These are phyloP conservation scores for Gastrolobium villosum DNA, from an alignment of 306 rosid species.

Conservation along the genomic window DNA sequence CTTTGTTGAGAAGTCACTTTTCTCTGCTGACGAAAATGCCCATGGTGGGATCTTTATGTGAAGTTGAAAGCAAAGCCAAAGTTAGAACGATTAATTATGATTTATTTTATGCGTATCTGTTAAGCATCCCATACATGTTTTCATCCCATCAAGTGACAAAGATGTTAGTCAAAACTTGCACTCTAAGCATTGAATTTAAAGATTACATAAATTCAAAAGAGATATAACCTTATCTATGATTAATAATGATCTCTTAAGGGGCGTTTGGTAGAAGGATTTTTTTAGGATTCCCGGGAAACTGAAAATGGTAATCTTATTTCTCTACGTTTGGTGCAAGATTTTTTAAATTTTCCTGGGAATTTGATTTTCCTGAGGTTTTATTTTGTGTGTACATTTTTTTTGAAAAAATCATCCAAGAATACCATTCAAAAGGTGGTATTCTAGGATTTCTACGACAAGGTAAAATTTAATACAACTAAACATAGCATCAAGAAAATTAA, in stretches of 20 bases:
- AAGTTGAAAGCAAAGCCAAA: conserved; percentile 60
- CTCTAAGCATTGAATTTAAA: conserved; percentile 48
- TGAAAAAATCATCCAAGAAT: no score
- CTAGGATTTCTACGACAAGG: no score
- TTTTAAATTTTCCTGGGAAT: no score
- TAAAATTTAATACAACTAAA: no score
- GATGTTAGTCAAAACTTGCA: conserved; percentile 49
- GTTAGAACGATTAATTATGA: conserved; percentile 34
- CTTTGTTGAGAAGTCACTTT: conserved; percentile 43
- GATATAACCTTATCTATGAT: neutral
- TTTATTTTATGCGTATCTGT: conserved; percentile 39
- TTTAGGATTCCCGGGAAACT: no score
- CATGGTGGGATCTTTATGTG: neutral
- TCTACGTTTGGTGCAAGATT: no score
- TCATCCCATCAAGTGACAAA: conserved; percentile 10
- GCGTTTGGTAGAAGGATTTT: no score
- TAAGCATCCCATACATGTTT: conserved; percentile 51
- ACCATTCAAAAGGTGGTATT: no score
- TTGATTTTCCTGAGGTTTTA: no score
- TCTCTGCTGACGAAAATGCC: neutral
- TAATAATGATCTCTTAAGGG: neutral
- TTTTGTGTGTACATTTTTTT: no score
- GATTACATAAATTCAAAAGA: neutral
- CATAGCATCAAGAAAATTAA: no score
- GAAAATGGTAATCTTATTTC: no score